phyloP scores from a whole-genome alignment of 2,329 filamentous ascomycete genomes.

The Didymella keratinophila region DNA sequence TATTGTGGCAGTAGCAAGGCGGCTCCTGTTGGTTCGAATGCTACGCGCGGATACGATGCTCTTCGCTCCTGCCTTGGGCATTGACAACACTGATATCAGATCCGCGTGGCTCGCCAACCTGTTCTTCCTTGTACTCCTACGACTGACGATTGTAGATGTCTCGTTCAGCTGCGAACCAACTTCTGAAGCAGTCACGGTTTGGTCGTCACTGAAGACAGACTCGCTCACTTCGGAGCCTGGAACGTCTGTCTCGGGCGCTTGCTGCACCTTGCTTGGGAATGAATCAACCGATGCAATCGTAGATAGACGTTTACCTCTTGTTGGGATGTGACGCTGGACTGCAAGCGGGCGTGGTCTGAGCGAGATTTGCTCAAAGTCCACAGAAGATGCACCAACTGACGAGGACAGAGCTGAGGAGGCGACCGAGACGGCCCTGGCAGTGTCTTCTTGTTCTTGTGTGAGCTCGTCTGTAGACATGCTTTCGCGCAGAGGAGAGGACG shows the following conservation, averaged over 20 bases:
- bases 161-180: slow-evolving; percentile 43
- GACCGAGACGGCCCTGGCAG: slow-evolving; percentile 36
- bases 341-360: slow-evolving; percentile 48
- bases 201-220: slow-evolving; percentile 29
- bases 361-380: slow-evolving; percentile 44
- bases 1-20: slow-evolving; percentile 71
- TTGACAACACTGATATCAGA: slow-evolving; percentile 88
- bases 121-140: slow-evolving; percentile 62
- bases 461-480: slow-evolving; percentile 36
- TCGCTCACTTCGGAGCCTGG: slow-evolving; percentile 37
- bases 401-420: slow-evolving; percentile 46
- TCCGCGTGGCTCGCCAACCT: slow-evolving; percentile 91
- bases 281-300: slow-evolving; percentile 67
- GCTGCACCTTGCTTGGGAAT: slow-evolving; percentile 50
- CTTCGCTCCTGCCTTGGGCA: slow-evolving; percentile 68
- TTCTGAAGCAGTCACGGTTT: slow-evolving; percentile 38
- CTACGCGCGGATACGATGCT: slow-evolving; percentile 81
- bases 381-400: slow-evolving; percentile 45
- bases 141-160: slow-evolving; percentile 50
- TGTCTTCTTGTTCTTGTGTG: slow-evolving; percentile 22
- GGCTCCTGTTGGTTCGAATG: slow-evolving; percentile 75
- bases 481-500: slow-evolving; percentile 41
- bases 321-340: slow-evolving; percentile 58
- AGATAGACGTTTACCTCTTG: slow-evolving; percentile 63
- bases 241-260: slow-evolving; percentile 39